phyloP scores from a whole-genome alignment of 2,329 filamentous ascomycete species.

The Daldinia eschscholtzii region DNA sequence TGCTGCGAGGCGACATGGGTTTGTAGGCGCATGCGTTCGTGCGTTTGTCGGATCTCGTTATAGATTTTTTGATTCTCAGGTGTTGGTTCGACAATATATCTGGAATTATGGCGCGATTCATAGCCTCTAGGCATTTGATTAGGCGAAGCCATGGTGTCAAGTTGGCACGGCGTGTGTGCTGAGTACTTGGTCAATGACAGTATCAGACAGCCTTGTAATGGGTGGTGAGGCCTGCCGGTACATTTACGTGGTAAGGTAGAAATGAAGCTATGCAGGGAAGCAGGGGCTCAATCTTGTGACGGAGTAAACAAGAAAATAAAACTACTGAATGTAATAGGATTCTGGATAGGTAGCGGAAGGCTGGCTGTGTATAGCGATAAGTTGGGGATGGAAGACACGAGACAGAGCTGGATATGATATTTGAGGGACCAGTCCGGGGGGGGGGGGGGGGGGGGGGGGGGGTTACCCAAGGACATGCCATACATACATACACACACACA shows the following conservation, averaged over 20 bases:
- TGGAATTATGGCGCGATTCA: slow-evolving; percentile 30
- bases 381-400: slow-evolving; percentile 37
- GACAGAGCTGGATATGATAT: slow-evolving; percentile 29
- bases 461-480: slow-evolving; percentile 15
- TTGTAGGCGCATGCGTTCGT: slow-evolving; percentile 42
- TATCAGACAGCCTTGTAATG: slow-evolving; percentile 31
- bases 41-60: slow-evolving; percentile 48
- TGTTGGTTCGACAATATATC: slow-evolving; percentile 47
- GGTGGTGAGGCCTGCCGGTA: slow-evolving; percentile 6
- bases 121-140: slow-evolving; percentile 22
- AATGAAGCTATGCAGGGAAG: slow-evolving; percentile 15
- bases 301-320: slow-evolving; percentile 5
- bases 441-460: too few relatives aligned
- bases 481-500: too few relatives aligned
- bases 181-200: slow-evolving; percentile 10
- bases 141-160: slow-evolving; percentile 42
- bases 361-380: slow-evolving; percentile 35
- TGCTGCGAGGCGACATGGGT: slow-evolving; percentile 44
- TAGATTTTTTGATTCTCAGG: slow-evolving; percentile 48
- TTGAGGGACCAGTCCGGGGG: slow-evolving; percentile 23
- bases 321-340: slow-evolving; percentile 18
- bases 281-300: slow-evolving; percentile 24
- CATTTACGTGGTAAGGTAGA: slow-evolving; percentile 13
- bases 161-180: slow-evolving; percentile 9
- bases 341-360: slow-evolving; percentile 18